Conservation (phyloP, 2,329 filamentous ascomycete species). For the Claviceps sp. region DNA sequence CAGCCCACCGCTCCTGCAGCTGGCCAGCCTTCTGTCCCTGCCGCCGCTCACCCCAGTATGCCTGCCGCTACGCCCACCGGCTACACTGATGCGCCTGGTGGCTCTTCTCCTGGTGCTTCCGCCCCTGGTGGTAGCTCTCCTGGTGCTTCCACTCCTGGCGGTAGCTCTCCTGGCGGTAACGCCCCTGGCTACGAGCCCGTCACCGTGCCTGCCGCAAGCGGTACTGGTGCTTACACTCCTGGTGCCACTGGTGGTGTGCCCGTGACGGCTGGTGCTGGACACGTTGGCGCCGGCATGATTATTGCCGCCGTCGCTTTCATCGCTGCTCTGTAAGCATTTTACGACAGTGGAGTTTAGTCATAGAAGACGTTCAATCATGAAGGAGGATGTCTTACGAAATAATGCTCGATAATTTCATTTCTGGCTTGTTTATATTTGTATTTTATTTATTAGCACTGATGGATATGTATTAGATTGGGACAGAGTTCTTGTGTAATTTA, state of each 20-base stretch:
- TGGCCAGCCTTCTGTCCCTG: neutral
- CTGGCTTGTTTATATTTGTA: no score
- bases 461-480: no score
- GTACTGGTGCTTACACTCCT: constrained; percentile 22
- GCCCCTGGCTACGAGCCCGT: neutral
- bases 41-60: neutral
- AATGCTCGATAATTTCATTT: no score
- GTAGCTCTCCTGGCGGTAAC: neutral
- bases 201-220: constrained; percentile 14
- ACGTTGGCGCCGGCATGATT: constrained; percentile 28
- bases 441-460: no score
- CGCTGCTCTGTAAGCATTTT: constrained; percentile 29
- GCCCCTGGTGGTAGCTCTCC: neutral
- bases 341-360: no score
- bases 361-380: no score
- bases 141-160: neutral
- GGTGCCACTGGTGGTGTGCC: constrained; percentile 19
- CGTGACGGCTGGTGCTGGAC: constrained; percentile 26
- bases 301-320: constrained; percentile 30
- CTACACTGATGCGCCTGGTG: neutral
- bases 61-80: neutral
- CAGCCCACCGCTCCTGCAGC: constrained; percentile 3
- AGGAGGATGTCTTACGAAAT: no score
- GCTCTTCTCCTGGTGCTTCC: neutral
- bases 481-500: no score